phyloP scores from a whole-genome alignment of 1,284 basidiomycete species.

The Anthracocystis setariae region DNA sequence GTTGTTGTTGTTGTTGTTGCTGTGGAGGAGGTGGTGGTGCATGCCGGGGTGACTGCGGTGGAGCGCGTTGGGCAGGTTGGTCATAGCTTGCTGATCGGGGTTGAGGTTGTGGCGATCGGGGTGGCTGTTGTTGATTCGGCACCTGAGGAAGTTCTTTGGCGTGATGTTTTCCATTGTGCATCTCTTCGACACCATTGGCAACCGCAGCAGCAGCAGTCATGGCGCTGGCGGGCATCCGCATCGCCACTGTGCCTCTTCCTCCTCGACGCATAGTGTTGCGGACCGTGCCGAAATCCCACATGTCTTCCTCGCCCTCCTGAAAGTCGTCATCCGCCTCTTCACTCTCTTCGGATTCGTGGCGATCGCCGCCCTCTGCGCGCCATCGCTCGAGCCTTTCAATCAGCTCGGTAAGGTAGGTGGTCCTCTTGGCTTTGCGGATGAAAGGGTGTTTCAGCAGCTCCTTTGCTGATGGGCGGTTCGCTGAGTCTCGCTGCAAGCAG shows the following conservation, averaged over 20 bases:
- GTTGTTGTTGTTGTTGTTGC: constrained; percentile 20
- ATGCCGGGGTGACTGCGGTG: constrained; percentile 22
- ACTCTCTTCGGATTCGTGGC: constrained; percentile 54
- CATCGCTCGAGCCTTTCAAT: constrained; percentile 94
- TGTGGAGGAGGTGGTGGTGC: constrained; percentile 16
- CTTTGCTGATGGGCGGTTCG: constrained; percentile 90
- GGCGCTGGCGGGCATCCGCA: constrained; percentile 51
- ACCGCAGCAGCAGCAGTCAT: constrained; percentile 46
- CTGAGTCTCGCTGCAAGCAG: constrained; percentile 92
- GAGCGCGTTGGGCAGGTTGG: constrained; percentile 18
- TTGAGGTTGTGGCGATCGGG: constrained; percentile 20
- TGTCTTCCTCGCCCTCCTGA: constrained; percentile 53
- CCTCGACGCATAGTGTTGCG: constrained; percentile 55
- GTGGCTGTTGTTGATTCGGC: constrained; percentile 28
- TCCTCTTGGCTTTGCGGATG: constrained; percentile 91
- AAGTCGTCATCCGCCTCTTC: constrained; percentile 53
- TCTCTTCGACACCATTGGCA: constrained; percentile 26
- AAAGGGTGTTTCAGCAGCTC: constrained; percentile 97
- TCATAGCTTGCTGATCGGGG: constrained; percentile 23
- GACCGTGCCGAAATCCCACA: constrained; percentile 64
- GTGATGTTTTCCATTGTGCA: constrained; percentile 18
- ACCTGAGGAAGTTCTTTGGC: constrained; percentile 42
- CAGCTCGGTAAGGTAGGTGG: constrained; percentile 89
- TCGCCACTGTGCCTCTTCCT: constrained; percentile 41
- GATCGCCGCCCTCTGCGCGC: constrained; percentile 75